These are phyloP conservation scores for Panaeolus papilionaceus DNA, from an alignment of 768 basidiomycete genomes.

Conservation along the genomic window DNA sequence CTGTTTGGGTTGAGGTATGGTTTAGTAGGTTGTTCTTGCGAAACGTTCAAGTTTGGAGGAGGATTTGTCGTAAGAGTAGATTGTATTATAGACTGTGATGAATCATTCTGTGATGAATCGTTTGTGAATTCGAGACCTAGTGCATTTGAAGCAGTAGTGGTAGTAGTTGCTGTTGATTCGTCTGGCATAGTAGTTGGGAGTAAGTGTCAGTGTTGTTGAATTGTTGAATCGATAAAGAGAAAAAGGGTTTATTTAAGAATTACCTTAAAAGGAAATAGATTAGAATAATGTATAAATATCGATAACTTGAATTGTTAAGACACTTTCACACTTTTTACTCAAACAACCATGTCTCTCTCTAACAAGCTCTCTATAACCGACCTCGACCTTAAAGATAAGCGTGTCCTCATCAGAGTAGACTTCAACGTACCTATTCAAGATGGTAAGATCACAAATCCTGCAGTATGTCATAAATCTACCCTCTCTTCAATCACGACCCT, in stretches of 20 bases:
- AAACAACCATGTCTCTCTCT: conserved; percentile 83
- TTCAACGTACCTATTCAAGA: conserved; percentile 95
- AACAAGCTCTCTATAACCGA: conserved; percentile 95
- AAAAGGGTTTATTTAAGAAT: conserved; percentile 26
- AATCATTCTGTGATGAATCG: conserved; percentile 20
- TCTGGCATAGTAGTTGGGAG: conserved; percentile 41
- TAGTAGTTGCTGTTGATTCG: conserved; percentile 41
- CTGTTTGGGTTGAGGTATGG: conserved; percentile 86
- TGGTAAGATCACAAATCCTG: conserved; percentile 94
- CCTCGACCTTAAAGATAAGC: conserved; percentile 84
- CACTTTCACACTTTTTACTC: conserved; percentile 23
- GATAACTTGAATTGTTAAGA: conserved; percentile 25
- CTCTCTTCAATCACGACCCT: conserved; percentile 17
- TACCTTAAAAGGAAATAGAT: conserved; percentile 28
- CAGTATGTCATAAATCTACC: conserved; percentile 59
- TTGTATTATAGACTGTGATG: conserved; percentile 16
- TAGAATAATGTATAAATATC: conserved; percentile 30
- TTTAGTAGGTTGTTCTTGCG: conserved; percentile 58
- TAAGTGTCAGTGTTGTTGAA: conserved; percentile 1
- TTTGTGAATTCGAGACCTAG: conserved; percentile 75
- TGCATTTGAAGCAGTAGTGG: conserved; percentile 51
- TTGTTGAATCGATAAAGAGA: conserved; percentile 15
- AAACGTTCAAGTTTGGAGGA: conserved; percentile 21
- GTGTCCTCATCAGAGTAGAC: conserved; percentile 94
- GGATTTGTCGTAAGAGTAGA: conserved; percentile 22